These are phyloP conservation scores for Phanerochaete sordida DNA, from an alignment of 768 basidiomycete genomes.

Conservation along the genomic window DNA sequence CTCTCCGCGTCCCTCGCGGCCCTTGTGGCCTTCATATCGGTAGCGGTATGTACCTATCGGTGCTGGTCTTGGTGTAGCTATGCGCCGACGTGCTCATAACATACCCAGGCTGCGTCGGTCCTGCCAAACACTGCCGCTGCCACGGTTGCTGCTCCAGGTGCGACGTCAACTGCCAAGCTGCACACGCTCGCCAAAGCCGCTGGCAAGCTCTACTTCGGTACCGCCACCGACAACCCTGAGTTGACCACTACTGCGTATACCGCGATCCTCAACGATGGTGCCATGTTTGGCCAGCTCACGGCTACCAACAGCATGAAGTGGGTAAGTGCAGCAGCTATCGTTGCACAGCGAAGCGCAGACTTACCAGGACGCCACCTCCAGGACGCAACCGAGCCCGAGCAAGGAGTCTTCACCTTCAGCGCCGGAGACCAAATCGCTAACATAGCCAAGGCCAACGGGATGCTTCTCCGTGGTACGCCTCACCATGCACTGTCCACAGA, in stretches of 20 bases:
- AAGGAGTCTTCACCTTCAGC: slow-evolving; percentile 43
- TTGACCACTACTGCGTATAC: slow-evolving; percentile 41
- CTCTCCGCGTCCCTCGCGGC: slow-evolving; percentile 20
- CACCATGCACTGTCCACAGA: too few species aligned
- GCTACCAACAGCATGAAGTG: slow-evolving; percentile 57
- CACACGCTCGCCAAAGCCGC: slow-evolving; percentile 36
- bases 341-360: background rate
- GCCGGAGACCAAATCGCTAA: slow-evolving; percentile 41
- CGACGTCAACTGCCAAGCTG: slow-evolving; percentile 18
- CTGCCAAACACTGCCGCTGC: too few species aligned
- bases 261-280: slow-evolving; percentile 34
- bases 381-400: slow-evolving; percentile 51
- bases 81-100: too few species aligned
- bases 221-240: slow-evolving; percentile 47
- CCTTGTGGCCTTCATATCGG: slow-evolving; percentile 25
- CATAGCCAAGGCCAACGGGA: slow-evolving; percentile 42
- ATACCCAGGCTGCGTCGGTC: too few species aligned
- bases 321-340: slow-evolving; percentile 26
- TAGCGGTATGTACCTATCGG: too few species aligned
- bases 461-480: slow-evolving; percentile 39
- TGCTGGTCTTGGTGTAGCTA: too few species aligned
- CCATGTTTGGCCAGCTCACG: slow-evolving; percentile 44
- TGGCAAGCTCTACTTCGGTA: slow-evolving; percentile 47
- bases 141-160: slow-evolving; percentile 7
- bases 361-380: slow-evolving; percentile 16